These are phyloP conservation scores for Amanita rubescens DNA, from an alignment of 768 basidiomycete species.

Conservation along the genomic window DNA sequence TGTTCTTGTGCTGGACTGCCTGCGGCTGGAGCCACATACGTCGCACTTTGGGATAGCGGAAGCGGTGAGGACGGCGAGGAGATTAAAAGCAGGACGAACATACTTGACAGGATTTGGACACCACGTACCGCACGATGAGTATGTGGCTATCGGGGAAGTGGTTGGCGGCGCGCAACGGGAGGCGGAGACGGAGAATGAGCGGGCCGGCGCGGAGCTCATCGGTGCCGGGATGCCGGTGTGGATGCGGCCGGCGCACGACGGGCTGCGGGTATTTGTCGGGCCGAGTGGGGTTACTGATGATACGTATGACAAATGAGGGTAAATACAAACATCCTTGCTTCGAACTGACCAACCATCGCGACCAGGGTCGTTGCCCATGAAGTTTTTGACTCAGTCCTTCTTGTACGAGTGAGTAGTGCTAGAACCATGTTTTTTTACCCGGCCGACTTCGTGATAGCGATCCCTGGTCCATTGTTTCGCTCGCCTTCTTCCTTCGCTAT, in stretches of 20 bases:
- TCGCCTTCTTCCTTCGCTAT: conserved; percentile 93
- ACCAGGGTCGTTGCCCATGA: conserved; percentile 37
- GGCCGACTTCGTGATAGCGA: conserved; percentile 45
- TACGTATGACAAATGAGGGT: conserved; percentile 29
- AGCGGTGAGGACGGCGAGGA: conserved; percentile 47
- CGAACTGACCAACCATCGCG: conserved; percentile 4
- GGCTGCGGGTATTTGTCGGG: conserved; percentile 48
- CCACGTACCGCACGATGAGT: conserved; percentile 74
- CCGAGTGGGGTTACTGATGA: conserved; percentile 41
- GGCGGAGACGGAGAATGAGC: conserved; percentile 26
- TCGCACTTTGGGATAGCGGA: conserved; percentile 76
- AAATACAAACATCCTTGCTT: background rate
- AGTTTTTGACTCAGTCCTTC: conserved; percentile 50
- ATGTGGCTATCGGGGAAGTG: conserved; percentile 52
- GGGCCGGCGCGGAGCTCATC: conserved; percentile 38
- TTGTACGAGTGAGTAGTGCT: conserved; percentile 41
- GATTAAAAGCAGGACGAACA: conserved; percentile 51
- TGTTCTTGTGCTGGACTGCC: conserved; percentile 71
- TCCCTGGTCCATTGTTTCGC: conserved; percentile 87
- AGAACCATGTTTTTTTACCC: background rate
- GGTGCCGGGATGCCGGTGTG: conserved; percentile 42
- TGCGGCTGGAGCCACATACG: conserved; percentile 56
- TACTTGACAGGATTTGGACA: conserved; percentile 76
- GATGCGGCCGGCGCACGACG: conserved; percentile 73
- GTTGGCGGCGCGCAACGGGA: conserved; percentile 31